phyloP scores from a whole-genome alignment of 768 basidiomycete genomes.

The Cystofilobasidium bisporidii region DNA sequence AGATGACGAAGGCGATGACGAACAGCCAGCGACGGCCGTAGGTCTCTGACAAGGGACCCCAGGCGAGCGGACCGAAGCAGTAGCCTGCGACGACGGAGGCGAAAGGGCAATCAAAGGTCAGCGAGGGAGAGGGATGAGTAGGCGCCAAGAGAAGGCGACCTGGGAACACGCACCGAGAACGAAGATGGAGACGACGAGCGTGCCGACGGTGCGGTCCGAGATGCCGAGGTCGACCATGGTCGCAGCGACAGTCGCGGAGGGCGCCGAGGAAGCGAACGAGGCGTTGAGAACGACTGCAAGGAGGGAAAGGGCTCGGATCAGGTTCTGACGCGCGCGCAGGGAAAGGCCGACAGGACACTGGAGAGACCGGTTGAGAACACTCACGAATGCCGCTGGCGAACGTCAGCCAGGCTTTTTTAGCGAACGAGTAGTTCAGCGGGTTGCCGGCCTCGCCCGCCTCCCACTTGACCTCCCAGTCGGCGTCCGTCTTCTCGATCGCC shows the following conservation, averaged over 20 bases:
- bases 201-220: constrained; percentile 13
- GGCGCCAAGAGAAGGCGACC: too few species aligned
- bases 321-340: not conserved
- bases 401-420: constrained; percentile 17
- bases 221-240: constrained; percentile 21
- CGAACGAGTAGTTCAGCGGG: constrained; percentile 22
- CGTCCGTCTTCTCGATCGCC: not conserved
- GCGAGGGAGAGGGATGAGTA: too few species aligned
- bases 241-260: constrained; percentile 22
- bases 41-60: constrained; percentile 29
- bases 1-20: constrained; percentile 38
- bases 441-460: constrained; percentile 6
- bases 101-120: too few species aligned
- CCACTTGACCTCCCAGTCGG: constrained; percentile 16
- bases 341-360: not conserved
- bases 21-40: constrained; percentile 42
- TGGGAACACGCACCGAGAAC: too few species aligned
- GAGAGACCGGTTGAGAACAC: not conserved
- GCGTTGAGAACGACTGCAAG: constrained; percentile 8
- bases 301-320: not conserved
- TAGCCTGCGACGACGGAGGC: constrained; percentile 8
- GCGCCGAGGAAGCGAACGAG: constrained; percentile 30
- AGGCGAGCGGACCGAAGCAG: not conserved
- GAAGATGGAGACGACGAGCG: constrained; percentile 28
- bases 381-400: not conserved